Evolutionary conservation across 805 yeast species (phyloP), one percentile per base, ranked within the genome.

Genomic region (Starmerella vaccinii): DNA sequence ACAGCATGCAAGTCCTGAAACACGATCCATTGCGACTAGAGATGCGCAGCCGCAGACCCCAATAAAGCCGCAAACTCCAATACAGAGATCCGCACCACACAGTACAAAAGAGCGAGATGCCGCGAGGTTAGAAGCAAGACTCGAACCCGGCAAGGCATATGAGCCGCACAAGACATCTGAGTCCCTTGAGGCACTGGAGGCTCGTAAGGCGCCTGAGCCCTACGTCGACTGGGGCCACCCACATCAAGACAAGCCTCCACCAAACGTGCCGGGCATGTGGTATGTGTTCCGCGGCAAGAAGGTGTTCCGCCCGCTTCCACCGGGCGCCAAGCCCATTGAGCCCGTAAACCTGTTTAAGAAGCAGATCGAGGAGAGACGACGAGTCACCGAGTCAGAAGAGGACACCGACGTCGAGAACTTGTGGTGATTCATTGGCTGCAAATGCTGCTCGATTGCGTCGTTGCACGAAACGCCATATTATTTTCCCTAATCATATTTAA

Each of bases 201-300:
- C 29, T 2, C 10, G 15, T 23, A 16, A 27, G 27, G 12, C 21
- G 15, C 34, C 21, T 5, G 38, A 19, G 27, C 38, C 27, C 15
- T 32, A 27, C 24, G 34, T 47, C 6, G 35, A 34, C 13, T 22
- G 26, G 35, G 33, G 35, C 13, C 59, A 57, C 29, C 60, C 59
- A 4, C 60, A 54, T 46, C 52, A 34, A 34, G 54, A 44, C n/a
- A 49, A 33, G 24, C 59, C 59, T 4, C 57, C 59, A 10, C 60
- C 60, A n/a, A 35, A 55, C 29, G 59, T 58, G 15, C 60, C 60
- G 7, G 71, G 71, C 12, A 61, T 68, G 65, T 64, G 67, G 69
- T 68, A 64, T 54, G 64, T 60, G 16, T 67, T 68, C 50, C 57
- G 71, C 12, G 71, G 71, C 26, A 67, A 65, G 52, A 57, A 57